These are phyloP conservation scores for Trichoderma hamatum DNA, from an alignment of 2,329 filamentous ascomycete species.

Conservation along the genomic window DNA sequence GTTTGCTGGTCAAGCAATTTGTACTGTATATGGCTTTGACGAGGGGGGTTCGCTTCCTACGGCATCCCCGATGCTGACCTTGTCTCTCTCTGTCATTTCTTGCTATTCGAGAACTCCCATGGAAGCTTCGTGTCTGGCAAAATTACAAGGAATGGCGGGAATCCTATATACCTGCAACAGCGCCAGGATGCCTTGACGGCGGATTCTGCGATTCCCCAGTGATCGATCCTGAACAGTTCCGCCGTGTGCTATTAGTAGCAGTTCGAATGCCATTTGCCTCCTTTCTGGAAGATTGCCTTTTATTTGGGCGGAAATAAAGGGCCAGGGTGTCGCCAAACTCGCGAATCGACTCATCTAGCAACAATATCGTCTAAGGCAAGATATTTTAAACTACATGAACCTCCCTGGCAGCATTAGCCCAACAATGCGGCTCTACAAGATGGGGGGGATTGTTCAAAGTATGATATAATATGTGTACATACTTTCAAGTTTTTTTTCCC, in stretches of 20 bases:
- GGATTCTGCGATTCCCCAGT: background rate
- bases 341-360: slow-evolving; percentile 15
- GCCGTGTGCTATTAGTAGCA: background rate
- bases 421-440: slow-evolving; percentile 21
- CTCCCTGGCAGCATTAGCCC: background rate
- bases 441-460: background rate
- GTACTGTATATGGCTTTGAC: background rate
- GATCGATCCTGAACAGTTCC: background rate
- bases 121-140: slow-evolving; percentile 8
- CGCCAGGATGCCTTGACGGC: background rate
- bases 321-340: background rate
- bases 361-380: background rate
- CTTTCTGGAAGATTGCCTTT: slow-evolving; percentile 13
- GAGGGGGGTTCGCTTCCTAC: background rate
- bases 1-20: slow-evolving; percentile 4
- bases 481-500: background rate
- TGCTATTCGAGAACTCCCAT: slow-evolving; percentile 6
- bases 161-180: background rate
- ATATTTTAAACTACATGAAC: background rate
- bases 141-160: background rate
- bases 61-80: slow-evolving; percentile 17
- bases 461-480: background rate
- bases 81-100: background rate
- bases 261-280: background rate
- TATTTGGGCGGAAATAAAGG: background rate